Base-by-base conservation (phyloP, 1,284 basidiomycete species). In the Porogramme epimiltina region DNA sequence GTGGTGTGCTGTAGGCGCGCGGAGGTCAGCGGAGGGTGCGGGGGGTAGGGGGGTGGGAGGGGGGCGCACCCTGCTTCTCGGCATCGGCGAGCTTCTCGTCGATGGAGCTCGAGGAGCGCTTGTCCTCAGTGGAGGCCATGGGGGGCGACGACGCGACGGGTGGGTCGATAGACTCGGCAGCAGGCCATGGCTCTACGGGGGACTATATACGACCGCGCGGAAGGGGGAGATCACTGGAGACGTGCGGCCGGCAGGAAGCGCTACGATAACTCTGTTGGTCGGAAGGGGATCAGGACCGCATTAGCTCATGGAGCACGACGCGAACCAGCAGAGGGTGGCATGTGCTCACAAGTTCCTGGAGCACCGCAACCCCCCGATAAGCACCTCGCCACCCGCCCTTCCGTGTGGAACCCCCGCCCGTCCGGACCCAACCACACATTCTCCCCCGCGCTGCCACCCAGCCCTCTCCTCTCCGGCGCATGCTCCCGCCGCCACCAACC, bases 71-170 rank as follows among this genome's bases (percentile, higher is more conserved):
- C 47, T 64, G 59, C 53, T 56, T 62, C 59, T 62, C 60, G 31
- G 53, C 58, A 43, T 60, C 34, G 34, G 13, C 57, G 22, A 57
- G 59, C 62, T 67, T 74, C 52, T 73, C 70, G 23, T 60, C 51
- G 56, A 61, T 40, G 23, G 60, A 48, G 53, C 63, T 67, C 44
- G 45, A 38, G 37, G 54, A 54, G 51, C 28, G 54, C 45, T 66
- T 66, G 49, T 59, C 67, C 16, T 66, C 68, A 31, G 51, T 18
- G 34, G 51, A 24, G 38, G 67, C 69, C 73, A 73, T 73, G 50
- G 58, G 22, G 52, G 53, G 46, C 36, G 51, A 34, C 44, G 40
- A 48, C 51, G 45, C 55, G 46, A 48, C 42, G 54, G 51, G 47
- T 47, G 40, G 47, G 51, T 47, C 45, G 57, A 55, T 50, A 47